Evolutionary conservation across 495 filamentous ascomycete species (phyloP), one percentile per base, ranked within the genome.

Genomic region (Daldinia bambusicola): DNA sequence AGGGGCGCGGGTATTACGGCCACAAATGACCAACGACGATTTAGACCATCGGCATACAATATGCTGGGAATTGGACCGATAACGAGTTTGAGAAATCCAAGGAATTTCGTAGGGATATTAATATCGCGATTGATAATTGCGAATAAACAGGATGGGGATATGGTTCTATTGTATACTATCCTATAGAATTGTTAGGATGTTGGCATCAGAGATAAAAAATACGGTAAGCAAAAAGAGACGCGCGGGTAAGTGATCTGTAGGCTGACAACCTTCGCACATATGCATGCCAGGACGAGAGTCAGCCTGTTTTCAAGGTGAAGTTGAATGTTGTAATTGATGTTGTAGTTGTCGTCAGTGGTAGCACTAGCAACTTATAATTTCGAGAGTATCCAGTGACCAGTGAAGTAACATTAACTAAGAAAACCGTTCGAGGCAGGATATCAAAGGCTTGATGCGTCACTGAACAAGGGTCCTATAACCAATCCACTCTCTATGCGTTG

Each of bases 291-390:
- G 16, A 26, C 18, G 22, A 45, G 12, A 32, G 55, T 14, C 43
- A 37, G 36, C 50, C 31, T 51, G 61, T 13, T 53, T 8, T 51
- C 51, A 38, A 64, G 16, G 38, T 26, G 51, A 64, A 59, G 31
- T 13, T 20, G 31, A 14, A 53, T 55, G 60, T 26, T 26, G 51
- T 67, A 10, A 3, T 26, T 26, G 34, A 36, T 36, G 9, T 36
- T 31, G 16, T 20, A 22, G 14, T 48, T 55, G 60, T 34, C 26
- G 34, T 67, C 45, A 68, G 31, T 72, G 61, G 65, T 53, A 22
- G 34, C 30, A 63, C 55, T 55, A 22, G 64, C 51, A 68, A 62
- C 51, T 40, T 61, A 73, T 73, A 20, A 6, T 66, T 45, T 66
- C 56, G 66, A 72, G 10, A 36, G 22, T 52, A 6, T 26, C 26